Base-by-base conservation (phyloP, 2,329 filamentous ascomycete species). In the Beauveria varroae region DNA sequence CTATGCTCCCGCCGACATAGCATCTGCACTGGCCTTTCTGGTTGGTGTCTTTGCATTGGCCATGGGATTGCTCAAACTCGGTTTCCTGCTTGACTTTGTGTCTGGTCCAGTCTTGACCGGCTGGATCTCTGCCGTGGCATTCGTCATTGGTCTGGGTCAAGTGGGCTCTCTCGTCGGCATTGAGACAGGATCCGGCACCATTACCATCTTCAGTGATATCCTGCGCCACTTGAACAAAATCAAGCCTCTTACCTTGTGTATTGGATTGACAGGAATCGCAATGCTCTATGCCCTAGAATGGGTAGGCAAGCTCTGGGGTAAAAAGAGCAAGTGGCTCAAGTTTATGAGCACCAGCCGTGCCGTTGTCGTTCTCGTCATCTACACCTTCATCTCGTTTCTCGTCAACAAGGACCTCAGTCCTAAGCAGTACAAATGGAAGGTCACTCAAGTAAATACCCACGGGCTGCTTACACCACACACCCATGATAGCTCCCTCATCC, bases 81-180 rank as follows among this genome's bases (percentile, higher is more conserved):
- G 85, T 1, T 88, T 86, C 68, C 74, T 88, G 5, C 77, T 88
- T 22, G 84, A 88, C 63, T 88, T 86, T 66, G 83, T 88, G 65
- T 87, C 85, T 0, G 78, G 85, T 1, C 85, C 85, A 0, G 83
- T 88, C 1, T 76, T 88, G 0, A 84, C 78, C 7, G 86, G 86
- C 5, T 88, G 87, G 73, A 86, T 88, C 65, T 86, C 84, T 0
- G 85, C 85, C 1, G 85, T 86, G 1, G 86, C 84, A 26, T 81
- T 88, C 53, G 85, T 84, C 34, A 88, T 88, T 67, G 81, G 83
- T 24, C 79, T 87, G 55, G 84, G 83, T n/a, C 86, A 88, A 68
- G 79, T 88, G 61, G 82, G 78, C 3, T 82, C 81, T 1, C 78
- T 88, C 0, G 79, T 88, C 2, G 85, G 85, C 10, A 77, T 84